These are phyloP conservation scores for Escovopsis weberi DNA, from an alignment of 2,329 filamentous ascomycete species.

Conservation along the genomic window DNA sequence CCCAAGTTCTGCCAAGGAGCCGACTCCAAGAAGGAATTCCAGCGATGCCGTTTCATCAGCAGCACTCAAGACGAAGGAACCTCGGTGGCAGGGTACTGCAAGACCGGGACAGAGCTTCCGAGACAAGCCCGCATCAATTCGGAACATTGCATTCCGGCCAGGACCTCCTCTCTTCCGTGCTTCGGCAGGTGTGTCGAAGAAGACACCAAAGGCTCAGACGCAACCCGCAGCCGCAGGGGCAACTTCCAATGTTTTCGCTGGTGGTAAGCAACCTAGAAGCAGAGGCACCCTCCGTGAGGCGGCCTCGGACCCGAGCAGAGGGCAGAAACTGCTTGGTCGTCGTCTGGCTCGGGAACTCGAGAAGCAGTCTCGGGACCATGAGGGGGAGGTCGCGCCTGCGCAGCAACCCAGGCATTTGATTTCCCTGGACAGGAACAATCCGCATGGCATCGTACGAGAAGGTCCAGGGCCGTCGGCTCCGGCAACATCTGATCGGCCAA, in stretches of 20 bases:
- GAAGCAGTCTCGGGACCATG: conserved; percentile 27
- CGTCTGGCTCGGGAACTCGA: conserved; percentile 26
- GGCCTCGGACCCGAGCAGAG: conserved; percentile 26
- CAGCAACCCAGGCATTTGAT: conserved; percentile 15
- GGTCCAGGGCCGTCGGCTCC: neutral
- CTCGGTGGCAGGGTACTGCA: too few species aligned
- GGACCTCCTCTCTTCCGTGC: too few species aligned
- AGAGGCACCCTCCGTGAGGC: conserved; percentile 22
- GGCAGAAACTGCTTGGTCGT: conserved; percentile 24
- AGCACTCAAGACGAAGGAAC: too few species aligned
- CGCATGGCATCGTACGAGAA: neutral
- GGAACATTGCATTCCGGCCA: neutral
- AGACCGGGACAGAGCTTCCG: neutral
- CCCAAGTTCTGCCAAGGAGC: too few species aligned
- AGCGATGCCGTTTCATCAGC: neutral
- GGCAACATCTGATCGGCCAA: neutral
- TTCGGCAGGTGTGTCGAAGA: neutral
- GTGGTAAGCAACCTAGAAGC: conserved; percentile 25
- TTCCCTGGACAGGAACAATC: conserved; percentile 14
- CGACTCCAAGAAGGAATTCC: too few species aligned
- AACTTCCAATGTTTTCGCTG: conserved; percentile 29
- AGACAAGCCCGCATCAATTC: too few species aligned
- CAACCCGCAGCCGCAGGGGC: neutral
- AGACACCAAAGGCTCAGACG: neutral
- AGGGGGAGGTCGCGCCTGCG: conserved; percentile 24